These are phyloP conservation scores for Lasiosphaeriaceae sp. DNA, from an alignment of 495 filamentous ascomycete species.

Conservation along the genomic window DNA sequence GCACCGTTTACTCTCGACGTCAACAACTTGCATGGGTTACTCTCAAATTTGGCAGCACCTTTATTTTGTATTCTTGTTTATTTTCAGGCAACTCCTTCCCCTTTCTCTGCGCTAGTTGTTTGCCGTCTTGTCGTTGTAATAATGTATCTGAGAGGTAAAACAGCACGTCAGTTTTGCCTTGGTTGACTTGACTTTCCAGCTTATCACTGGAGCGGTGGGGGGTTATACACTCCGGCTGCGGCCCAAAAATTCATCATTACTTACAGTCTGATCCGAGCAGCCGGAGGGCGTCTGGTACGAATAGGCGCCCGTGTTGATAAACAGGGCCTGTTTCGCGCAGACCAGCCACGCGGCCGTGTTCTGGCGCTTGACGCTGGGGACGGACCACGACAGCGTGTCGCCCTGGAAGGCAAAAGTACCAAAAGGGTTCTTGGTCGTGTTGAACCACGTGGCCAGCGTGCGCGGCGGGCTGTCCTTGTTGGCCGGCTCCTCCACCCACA, in stretches of 20 bases:
- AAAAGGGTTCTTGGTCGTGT: conserved; percentile 49
- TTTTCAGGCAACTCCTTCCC: not conserved
- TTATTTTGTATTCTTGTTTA: not conserved
- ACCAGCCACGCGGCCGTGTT: conserved; percentile 58
- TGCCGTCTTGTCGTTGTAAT: conserved; percentile 34
- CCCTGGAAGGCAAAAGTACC: conserved; percentile 56
- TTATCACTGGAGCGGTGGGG: too few species aligned
- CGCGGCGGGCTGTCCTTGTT: conserved; percentile 40
- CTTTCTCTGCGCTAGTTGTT: conserved; percentile 17
- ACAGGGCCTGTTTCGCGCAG: conserved; percentile 49
- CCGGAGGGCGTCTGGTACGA: conserved; percentile 53
- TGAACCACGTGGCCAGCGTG: conserved; percentile 49
- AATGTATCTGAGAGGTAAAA: conserved; percentile 21
- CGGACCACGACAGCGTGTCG: conserved; percentile 53
- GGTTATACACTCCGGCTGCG: too few species aligned
- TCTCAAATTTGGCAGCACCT: not conserved
- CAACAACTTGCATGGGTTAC: too few species aligned
- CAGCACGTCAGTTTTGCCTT: not conserved
- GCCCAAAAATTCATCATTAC: too few species aligned
- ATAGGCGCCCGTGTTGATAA: conserved; percentile 59
- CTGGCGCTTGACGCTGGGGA: conserved; percentile 44
- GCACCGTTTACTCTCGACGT: too few species aligned
- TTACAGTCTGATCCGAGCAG: conserved; percentile 56
- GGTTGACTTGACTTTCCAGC: not conserved
- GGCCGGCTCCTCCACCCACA: conserved; percentile 47